Conservation (phyloP, 2,329 filamentous ascomycete species). For the Rhynchosporium secalis region DNA sequence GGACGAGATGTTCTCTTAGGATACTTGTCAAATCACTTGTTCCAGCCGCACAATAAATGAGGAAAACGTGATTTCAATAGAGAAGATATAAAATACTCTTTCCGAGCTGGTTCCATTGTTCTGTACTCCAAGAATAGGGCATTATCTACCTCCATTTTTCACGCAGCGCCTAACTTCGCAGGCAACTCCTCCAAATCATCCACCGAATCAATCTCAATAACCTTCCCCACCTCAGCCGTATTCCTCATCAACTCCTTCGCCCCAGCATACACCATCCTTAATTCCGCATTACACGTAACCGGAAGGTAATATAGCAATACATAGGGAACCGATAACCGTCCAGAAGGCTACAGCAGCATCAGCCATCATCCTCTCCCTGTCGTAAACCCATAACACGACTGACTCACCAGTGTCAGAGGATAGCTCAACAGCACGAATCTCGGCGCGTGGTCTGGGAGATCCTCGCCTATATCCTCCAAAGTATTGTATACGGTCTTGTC, state of each 20-base stretch:
- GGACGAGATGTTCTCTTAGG: no score
- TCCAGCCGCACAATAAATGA: no score
- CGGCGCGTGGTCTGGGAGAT: conserved; percentile 88
- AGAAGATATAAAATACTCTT: not conserved
- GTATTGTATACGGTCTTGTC: conserved; percentile 76
- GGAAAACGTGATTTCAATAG: no score
- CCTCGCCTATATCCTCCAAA: conserved; percentile 79
- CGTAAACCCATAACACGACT: not conserved
- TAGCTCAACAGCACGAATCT: conserved; percentile 90
- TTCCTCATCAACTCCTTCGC: conserved; percentile 96
- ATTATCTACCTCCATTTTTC: not conserved
- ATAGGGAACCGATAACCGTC: conserved; percentile 85
- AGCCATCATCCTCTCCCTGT: conserved; percentile 2
- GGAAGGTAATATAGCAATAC: conserved; percentile 94
- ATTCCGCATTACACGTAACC: conserved; percentile 81
- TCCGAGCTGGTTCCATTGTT: not conserved
- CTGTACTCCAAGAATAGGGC: not conserved
- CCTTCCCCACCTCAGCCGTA: conserved; percentile 82
- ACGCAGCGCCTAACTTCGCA: conserved; percentile 51
- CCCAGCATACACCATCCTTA: conserved; percentile 91
- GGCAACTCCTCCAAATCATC: conserved; percentile 86
- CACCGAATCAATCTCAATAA: conserved; percentile 79
- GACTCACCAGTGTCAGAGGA: conserved; percentile 75
- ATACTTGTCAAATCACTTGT: no score
- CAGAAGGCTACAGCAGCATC: conserved; percentile 57